A percentile compares a stretch with the other conserved stretches of the same genome.
These are phyloP conservation scores for Aspergillus taichungensis DNA, from an alignment of 495 filamentous ascomycete species.

Conservation along the genomic window DNA sequence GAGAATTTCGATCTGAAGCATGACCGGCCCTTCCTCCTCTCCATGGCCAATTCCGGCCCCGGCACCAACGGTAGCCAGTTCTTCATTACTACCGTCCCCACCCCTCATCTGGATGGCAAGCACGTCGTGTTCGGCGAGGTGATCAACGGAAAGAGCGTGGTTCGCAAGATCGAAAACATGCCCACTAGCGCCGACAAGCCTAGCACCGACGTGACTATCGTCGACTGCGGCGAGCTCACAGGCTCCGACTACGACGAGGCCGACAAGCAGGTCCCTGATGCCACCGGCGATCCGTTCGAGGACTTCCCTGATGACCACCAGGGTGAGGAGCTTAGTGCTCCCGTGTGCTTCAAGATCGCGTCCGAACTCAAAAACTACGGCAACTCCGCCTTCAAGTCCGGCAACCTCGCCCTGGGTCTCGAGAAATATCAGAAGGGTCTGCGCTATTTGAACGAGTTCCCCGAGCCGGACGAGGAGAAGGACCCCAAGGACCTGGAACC, in stretches of 20 bases:
- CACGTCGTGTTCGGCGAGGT: slow-evolving; percentile 62
- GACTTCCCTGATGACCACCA: slow-evolving; percentile 90
- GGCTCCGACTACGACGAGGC: slow-evolving; percentile 56
- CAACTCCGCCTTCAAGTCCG: slow-evolving; percentile 81
- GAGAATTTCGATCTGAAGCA: slow-evolving; percentile 95
- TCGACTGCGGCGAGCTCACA: slow-evolving; percentile 78
- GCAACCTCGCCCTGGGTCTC: slow-evolving; percentile 59
- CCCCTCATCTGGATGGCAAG: slow-evolving; percentile 90
- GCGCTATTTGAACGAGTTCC: slow-evolving; percentile 87
- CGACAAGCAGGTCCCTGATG: slow-evolving; percentile 57
- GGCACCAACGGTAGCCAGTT: slow-evolving; percentile 95
- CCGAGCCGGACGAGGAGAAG: slow-evolving; percentile 55
- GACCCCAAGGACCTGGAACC: slow-evolving; percentile 58
- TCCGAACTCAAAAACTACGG: slow-evolving; percentile 85
- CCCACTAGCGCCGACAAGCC: slow-evolving; percentile 80
- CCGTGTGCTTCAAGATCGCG: slow-evolving; percentile 55
- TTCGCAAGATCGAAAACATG: slow-evolving; percentile 85
- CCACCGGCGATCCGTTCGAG: slow-evolving; percentile 86
- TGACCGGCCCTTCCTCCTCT: slow-evolving; percentile 86
- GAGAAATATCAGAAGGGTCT: slow-evolving; percentile 98
- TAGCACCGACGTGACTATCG: slow-evolving; percentile 58
- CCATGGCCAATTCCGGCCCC: slow-evolving; percentile 96
- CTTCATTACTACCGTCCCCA: slow-evolving; percentile 91
- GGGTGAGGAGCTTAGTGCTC: slow-evolving; percentile 52
- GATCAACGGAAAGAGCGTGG: slow-evolving; percentile 79